Base-by-base conservation (phyloP, 2,329 filamentous ascomycete genomes). In the Neocatenulostroma microsporum region DNA sequence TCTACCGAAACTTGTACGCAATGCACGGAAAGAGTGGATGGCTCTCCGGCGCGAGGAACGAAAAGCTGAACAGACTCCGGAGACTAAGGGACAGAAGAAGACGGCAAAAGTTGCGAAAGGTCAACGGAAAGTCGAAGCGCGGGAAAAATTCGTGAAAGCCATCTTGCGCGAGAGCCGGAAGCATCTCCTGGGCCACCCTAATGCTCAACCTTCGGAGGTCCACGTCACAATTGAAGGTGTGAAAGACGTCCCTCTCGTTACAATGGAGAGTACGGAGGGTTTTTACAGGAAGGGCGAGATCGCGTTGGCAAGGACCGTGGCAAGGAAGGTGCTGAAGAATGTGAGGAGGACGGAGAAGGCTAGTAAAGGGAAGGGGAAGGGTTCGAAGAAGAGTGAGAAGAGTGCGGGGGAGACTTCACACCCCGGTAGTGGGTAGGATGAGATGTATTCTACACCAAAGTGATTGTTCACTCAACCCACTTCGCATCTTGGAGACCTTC, bases 21-120 rank as follows among this genome's bases (percentile, higher is more conserved):
- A 48, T 34, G 45, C 44, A 17, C 45, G 48, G 5, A 25, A 30
- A 17, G 37, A 45, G 15, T 49, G 40, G 32, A 49, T 47, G 44
- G 33, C 32, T 12, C 33, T 37, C 7, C 37, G 29, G 30, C 43
- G 43, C 8, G 41, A 39, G 21, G 41, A 15, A 28, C 38, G 37
- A 24, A 43, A 41, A 17, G 34, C 32, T 17, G 23, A 20, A 21
- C 29, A 11, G 5, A 10, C 35, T 12, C 19, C 26, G 14, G 18
- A 26, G 21, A 13, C 21, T 26, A 39, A 23, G 3, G 26, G 3
- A n/a, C 17, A 29, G 21, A 37, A 39, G 24, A 19, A 42, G 25
- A 26, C 26, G 11, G n/a, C n/a, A n/a, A n/a, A n/a, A n/a, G n/a
- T n/a, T n/a, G n/a, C n/a, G n/a, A 37, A 28, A 11, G 13, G 19